Conservation (phyloP, 805 yeast species). For the Tetrapisispora phaffii region DNA sequence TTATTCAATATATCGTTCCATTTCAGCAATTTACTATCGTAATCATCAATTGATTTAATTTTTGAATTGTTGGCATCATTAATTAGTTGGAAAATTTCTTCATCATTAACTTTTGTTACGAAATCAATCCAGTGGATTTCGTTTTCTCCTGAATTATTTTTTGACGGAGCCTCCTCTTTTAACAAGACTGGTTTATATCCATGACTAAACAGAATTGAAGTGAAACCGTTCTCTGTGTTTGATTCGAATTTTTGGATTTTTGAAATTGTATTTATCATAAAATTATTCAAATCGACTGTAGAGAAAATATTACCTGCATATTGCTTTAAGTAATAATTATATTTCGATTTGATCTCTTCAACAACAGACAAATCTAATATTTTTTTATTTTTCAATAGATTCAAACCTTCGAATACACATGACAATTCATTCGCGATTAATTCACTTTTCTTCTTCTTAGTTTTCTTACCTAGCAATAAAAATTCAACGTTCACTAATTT, state of each 20-base stretch:
- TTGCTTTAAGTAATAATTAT: conserved; percentile 24
- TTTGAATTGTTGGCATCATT: conserved; percentile 32
- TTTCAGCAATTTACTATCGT: conserved; percentile 45
- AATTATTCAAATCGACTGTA: conserved; percentile 18
- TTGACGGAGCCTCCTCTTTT: conserved; percentile 7
- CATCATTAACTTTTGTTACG: conserved; percentile 54
- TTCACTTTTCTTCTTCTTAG: conserved; percentile 16
- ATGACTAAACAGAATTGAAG: conserved; percentile 30
- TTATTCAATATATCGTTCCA: conserved; percentile 64
- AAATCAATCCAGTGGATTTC: conserved; percentile 50
- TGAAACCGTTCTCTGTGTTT: conserved; percentile 27
- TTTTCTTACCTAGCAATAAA: conserved; percentile 19
- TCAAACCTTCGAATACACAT: conserved; percentile 19
- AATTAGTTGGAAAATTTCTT: conserved; percentile 58
- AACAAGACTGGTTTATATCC: conserved; percentile 13
- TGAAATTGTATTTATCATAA: conserved; percentile 7
- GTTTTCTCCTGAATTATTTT: conserved; percentile 29
- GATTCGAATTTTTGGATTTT: conserved; percentile 10
- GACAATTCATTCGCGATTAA: conserved; percentile 18
- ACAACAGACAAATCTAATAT: conserved; percentile 12
- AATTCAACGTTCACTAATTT: conserved; percentile 44
- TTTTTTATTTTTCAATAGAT: conserved; percentile 11
- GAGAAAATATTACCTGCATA: conserved; percentile 19
- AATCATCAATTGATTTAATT: conserved; percentile 35
- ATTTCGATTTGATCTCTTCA: conserved; percentile 19